phyloP scores from a whole-genome alignment of 2,329 filamentous ascomycete species.

The Thyridium curvatum region DNA sequence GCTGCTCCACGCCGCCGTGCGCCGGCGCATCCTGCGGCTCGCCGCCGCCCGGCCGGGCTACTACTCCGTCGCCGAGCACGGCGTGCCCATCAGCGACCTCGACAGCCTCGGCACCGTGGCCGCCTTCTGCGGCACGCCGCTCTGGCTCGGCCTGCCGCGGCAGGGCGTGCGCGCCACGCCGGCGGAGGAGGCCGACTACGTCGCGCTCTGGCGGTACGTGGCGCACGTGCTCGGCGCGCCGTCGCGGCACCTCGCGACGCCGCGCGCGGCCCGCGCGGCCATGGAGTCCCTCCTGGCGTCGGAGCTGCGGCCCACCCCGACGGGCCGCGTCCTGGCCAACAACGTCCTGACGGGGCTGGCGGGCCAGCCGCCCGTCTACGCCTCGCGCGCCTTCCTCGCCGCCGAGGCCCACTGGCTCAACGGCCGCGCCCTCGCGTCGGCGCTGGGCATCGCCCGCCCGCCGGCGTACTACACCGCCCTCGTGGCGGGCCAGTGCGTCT shows the following conservation, averaged over 20 bases:
- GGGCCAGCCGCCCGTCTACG: slow-evolving; percentile 57
- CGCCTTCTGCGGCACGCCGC: slow-evolving; percentile 61
- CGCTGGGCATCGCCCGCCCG: slow-evolving; percentile 51
- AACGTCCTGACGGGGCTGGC: slow-evolving; percentile 70
- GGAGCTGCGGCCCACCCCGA: slow-evolving; percentile 60
- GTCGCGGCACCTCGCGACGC: slow-evolving; percentile 50
- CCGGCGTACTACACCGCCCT: slow-evolving; percentile 51
- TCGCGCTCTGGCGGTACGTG: slow-evolving; percentile 71
- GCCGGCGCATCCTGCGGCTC: slow-evolving; percentile 57
- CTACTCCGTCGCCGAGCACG: slow-evolving; percentile 51
- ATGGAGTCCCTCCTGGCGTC: slow-evolving; percentile 63
- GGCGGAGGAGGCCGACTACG: slow-evolving; percentile 62
- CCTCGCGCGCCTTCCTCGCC: slow-evolving; percentile 59
- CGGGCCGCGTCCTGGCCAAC: slow-evolving; percentile 59
- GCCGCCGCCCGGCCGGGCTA: slow-evolving; percentile 51
- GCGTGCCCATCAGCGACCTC: slow-evolving; percentile 69
- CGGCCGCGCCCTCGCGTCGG: slow-evolving; percentile 54
- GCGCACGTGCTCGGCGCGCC: slow-evolving; percentile 67
- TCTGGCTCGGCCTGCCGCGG: slow-evolving; percentile 64
- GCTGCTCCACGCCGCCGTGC: slow-evolving; percentile 62
- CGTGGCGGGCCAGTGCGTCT: slow-evolving; percentile 59
- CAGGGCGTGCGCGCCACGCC: slow-evolving; percentile 62
- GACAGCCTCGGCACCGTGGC: slow-evolving; percentile 67
- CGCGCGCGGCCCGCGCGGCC: slow-evolving; percentile 48
- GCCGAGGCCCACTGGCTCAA: slow-evolving; percentile 67